These are phyloP conservation scores for Coprinellus aureogranulatus DNA, from an alignment of 768 basidiomycete genomes.

Conservation along the genomic window DNA sequence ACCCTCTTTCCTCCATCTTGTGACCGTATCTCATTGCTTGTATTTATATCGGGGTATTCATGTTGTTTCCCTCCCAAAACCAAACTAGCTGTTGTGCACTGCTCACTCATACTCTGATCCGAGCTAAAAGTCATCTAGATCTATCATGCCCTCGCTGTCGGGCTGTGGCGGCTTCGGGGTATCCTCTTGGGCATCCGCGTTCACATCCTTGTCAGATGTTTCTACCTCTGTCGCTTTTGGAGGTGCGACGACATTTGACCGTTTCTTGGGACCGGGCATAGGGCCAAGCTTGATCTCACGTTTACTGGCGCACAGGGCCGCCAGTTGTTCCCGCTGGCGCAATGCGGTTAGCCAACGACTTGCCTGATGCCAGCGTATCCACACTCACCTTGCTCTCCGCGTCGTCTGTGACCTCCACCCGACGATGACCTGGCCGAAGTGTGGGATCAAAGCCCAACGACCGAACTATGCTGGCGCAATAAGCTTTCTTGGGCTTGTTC, in stretches of 20 bases:
- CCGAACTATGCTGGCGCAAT: constrained; percentile 66
- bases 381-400: constrained; percentile 55
- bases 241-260: constrained; percentile 54
- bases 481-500: constrained; percentile 31
- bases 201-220: neutral
- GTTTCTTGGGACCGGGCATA: constrained; percentile 59
- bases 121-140: constrained; percentile 41
- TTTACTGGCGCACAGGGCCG: constrained; percentile 48
- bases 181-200: neutral
- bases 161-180: neutral
- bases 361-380: neutral
- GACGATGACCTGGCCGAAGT: constrained; percentile 47
- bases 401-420: constrained; percentile 35
- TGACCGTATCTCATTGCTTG: neutral
- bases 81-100: neutral
- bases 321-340: constrained; percentile 53
- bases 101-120: neutral
- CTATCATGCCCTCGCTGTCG: constrained; percentile 33
- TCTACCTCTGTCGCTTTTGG: constrained; percentile 12
- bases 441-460: constrained; percentile 80
- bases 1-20: neutral
- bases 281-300: constrained; percentile 60
- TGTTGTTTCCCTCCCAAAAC: neutral
- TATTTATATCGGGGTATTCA: neutral
- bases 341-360: neutral